Evolutionary conservation across 2,329 filamentous ascomycete genomes (phyloP).

Genomic region (Huntiella savannae): DNA sequence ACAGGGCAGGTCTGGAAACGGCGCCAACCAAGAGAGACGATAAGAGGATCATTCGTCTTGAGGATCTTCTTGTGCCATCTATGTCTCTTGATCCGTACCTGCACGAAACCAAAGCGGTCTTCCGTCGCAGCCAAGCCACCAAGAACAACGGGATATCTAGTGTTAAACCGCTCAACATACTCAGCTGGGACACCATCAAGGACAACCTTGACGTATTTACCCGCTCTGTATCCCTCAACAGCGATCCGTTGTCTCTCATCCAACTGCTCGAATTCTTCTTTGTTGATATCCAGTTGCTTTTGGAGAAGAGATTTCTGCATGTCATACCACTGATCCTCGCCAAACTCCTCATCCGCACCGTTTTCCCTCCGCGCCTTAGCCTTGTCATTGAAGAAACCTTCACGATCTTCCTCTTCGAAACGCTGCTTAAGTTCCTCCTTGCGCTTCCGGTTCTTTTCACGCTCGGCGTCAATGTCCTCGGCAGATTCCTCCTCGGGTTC

Average conservation of each 20-base stretch:
- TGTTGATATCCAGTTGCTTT: slow-evolving; percentile 94
- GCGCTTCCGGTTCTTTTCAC: slow-evolving; percentile 70
- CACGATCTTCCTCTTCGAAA: slow-evolving; percentile 95
- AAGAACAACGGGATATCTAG: slow-evolving; percentile 66
- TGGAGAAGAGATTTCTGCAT: slow-evolving; percentile 85
- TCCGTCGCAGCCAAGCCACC: slow-evolving; percentile 88
- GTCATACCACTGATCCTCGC: slow-evolving; percentile 98
- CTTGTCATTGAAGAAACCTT: slow-evolving; percentile 85
- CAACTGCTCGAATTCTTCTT: slow-evolving; percentile 72
- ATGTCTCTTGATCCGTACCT: slow-evolving; percentile 91
- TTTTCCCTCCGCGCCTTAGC: slow-evolving; percentile 53
- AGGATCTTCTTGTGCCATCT: slow-evolving; percentile 98
- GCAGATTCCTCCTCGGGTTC: slow-evolving; percentile 21
- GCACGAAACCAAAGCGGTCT: slow-evolving; percentile 86
- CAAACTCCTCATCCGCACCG: slow-evolving; percentile 58
- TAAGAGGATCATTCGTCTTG: slow-evolving; percentile 92
- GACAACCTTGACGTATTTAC: slow-evolving; percentile 81
- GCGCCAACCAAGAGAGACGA: slow-evolving; percentile 92
- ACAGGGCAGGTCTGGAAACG: slow-evolving; percentile 84
- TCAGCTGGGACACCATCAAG: slow-evolving; percentile 80
- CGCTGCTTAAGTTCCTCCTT: slow-evolving; percentile 90
- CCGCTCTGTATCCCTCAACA: slow-evolving; percentile 80
- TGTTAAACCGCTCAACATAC: slow-evolving; percentile 67
- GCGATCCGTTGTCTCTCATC: slow-evolving; percentile 67
- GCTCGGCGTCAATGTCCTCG: slow-evolving; percentile 61